Evolutionary conservation across 2,329 filamentous ascomycete species (phyloP), one percentile per base, ranked within the genome.

Genomic region (Penicillium sumatraense): DNA sequence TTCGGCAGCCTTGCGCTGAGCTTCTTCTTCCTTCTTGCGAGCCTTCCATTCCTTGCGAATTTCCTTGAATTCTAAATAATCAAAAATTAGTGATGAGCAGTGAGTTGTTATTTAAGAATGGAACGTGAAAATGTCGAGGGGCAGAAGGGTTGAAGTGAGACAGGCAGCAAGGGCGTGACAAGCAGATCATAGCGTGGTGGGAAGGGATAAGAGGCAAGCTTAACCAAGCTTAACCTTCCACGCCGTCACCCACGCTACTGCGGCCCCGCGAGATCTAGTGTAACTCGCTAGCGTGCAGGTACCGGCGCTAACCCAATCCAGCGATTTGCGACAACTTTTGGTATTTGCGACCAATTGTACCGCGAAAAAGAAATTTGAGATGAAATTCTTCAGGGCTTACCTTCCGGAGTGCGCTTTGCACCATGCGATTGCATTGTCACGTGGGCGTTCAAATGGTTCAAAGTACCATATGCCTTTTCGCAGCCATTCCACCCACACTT

Each of bases 21-120:
- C 88, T 63, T 98, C 93, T 68, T 98, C 93, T 74, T 98, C 95
- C 90, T 99, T 99, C 86, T 98, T 98, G 70, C 95, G 91, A 35
- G 91, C 90, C 80, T 98, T 99, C 95, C 95, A 99, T 72, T 98
- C 93, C 73, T 98, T 98, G 61, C 95, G 90, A 57, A 98, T 97
- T 71, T 99, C 95, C 74, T 99, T 99, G 80, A 99, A 98, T 76
- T 98, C 95, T 98, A 70, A 10, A 49, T 36, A 23, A 10, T 62
- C 58, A 58, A 61, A 58, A 60, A 60, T 65, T 46, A 68, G 67
- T 47, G 45, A 31, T 26, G 16, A 27, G 18, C 1, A 11, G 24
- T 3, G n/a, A 18, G 14, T 10, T 4, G n/a, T 14, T 5, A 45
- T 24, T 1, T 24, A 31, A 46, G 2, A 18, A 24, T 8, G 3